Evolutionary conservation across 2,329 filamentous ascomycete genomes (phyloP), one percentile per base, ranked within the genome.

Genomic region (Trichophyton mentagrophytes): DNA sequence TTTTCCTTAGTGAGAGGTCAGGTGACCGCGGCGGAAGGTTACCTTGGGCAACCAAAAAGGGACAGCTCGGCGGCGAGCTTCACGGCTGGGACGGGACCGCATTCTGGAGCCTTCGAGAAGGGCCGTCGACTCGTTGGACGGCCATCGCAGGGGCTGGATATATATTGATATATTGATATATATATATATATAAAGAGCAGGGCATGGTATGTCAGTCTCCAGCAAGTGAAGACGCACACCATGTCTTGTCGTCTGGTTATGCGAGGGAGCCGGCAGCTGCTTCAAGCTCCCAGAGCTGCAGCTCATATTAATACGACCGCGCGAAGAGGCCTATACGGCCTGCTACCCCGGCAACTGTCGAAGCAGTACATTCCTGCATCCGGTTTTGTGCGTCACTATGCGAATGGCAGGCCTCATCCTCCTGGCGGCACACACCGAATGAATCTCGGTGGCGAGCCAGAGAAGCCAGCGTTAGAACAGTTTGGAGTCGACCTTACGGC

Each of bases 371-470:
- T 46, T 22, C 44, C 6, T 47, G 8, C 44, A 8, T 3, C 9
- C 44, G 20, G 17, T 7, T 22, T 25, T 20, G 1, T 47, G 1
- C 70, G 73, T 58, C 68, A 70, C 61, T 78, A 85, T 78, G 86
- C 88, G 68, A 80, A 73, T 65, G 78, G 80, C 8, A 74, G 87
- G 62, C 89, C 90, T 64, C 89, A 93, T 65, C 91, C 90, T 1
- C 90, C 92, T 0, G 92, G 92, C 58, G 91, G 91, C 61, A 96
- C 90, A 0, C 90, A 96, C 75, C 88, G 87, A 65, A 97, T 97
- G 91, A 85, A 97, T 71, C 76, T 97, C 71, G 83, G 89, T 60
- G 84, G 82, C 61, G 87, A 84, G 66, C 77, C 78, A 4, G 82
- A 96, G 73, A 96, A 96, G 74, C 80, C 91, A 1, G 91, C 93